Conservation (phyloP, 2,329 filamentous ascomycete genomes). For the Plectosphaerella plurivora region DNA sequence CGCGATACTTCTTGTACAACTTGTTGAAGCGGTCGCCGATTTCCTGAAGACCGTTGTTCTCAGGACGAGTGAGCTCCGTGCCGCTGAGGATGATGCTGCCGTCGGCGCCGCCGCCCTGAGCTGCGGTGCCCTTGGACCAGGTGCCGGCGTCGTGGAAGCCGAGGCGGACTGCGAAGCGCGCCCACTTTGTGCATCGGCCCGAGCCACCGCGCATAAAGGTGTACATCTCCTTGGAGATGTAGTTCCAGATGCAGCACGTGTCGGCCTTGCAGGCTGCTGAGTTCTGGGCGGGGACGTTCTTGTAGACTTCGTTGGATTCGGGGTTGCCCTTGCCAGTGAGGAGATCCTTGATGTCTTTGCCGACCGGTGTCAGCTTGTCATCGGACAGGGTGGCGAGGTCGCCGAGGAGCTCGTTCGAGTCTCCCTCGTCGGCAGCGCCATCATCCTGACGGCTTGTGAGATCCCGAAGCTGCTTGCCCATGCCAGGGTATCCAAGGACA, state of each 20-base stretch:
- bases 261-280: slow-evolving; percentile 28
- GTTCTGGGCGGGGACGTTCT: slow-evolving; percentile 14
- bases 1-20: slow-evolving; percentile 34
- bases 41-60: slow-evolving; percentile 43
- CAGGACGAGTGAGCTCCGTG: slow-evolving; percentile 28
- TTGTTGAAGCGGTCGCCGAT: slow-evolving; percentile 32
- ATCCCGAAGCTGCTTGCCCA: slow-evolving; percentile 11
- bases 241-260: slow-evolving; percentile 40
- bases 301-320: slow-evolving; percentile 16
- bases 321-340: slow-evolving; percentile 12
- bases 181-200: slow-evolving; percentile 36
- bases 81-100: slow-evolving; percentile 35
- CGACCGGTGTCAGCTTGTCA: slow-evolving; percentile 9
- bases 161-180: slow-evolving; percentile 38
- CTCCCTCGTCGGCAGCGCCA: slow-evolving; percentile 5
- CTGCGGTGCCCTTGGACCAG: slow-evolving; percentile 31
- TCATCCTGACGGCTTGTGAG: slow-evolving; percentile 9
- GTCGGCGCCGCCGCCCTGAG: slow-evolving; percentile 35
- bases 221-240: slow-evolving; percentile 34
- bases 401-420: slow-evolving; percentile 13
- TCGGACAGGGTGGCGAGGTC: slow-evolving; percentile 12
- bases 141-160: slow-evolving; percentile 44
- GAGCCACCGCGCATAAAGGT: slow-evolving; percentile 28
- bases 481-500: slow-evolving; percentile 12
- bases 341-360: slow-evolving; percentile 12